phyloP scores from a whole-genome alignment of 352 stramenopile genomes.

The Globisporangium recalcitrans region DNA sequence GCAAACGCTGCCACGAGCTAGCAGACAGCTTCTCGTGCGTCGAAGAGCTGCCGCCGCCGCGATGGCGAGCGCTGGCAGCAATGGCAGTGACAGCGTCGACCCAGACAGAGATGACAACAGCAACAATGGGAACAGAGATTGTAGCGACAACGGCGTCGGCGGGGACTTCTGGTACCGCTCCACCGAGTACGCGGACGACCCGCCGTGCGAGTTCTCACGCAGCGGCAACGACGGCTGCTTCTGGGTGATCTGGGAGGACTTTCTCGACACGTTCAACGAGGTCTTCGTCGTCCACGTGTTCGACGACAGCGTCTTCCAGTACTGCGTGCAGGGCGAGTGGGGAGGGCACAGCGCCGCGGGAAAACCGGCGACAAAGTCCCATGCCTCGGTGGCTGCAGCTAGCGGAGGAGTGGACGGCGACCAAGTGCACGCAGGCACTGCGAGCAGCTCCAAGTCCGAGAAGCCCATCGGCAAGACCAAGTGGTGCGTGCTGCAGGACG shows the following conservation, averaged over 20 bases:
- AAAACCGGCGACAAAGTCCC: conserved; percentile 16
- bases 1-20: too few species aligned
- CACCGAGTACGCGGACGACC: conserved; percentile 63
- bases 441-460: conserved; percentile 27
- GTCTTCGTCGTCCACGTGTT: conserved; percentile 56
- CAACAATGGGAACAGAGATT: neutral
- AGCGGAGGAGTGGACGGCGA: neutral
- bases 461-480: conserved; percentile 49
- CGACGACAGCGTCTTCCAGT: conserved; percentile 34
- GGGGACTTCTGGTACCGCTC: conserved; percentile 57
- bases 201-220: conserved; percentile 56
- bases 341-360: conserved; percentile 31
- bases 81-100: neutral
- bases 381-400: neutral
- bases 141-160: conserved; percentile 10
- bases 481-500: conserved; percentile 60
- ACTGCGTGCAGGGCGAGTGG: conserved; percentile 53
- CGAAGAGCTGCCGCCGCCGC: conserved; percentile 18
- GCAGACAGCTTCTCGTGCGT: neutral
- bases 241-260: conserved; percentile 79
- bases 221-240: conserved; percentile 73
- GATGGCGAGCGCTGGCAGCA: neutral
- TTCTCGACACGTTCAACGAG: conserved; percentile 69
- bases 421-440: neutral
- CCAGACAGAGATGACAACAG: conserved; percentile 4